Evolutionary conservation across 176 grass and related monocot species (phyloP).

Genomic region (Avena eriantha): DNA sequence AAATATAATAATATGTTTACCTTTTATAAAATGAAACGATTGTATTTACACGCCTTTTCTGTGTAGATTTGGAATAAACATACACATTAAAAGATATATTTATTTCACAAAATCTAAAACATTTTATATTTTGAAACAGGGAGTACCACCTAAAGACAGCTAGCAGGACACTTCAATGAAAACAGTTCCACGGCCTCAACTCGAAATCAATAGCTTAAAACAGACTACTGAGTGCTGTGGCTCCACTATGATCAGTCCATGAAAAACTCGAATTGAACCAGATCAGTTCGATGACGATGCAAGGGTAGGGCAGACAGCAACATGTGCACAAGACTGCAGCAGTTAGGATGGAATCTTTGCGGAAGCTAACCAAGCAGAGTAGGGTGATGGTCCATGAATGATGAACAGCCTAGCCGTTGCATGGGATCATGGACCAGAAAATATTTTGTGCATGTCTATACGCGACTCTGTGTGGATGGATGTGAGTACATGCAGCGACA

Average conservation of each 20-base stretch:
- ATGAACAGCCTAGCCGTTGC: constrained; percentile 29
- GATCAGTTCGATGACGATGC: not conserved
- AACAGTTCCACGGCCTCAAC: not conserved
- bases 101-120: no score
- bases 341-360: constrained; percentile 44
- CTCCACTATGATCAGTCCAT: no score
- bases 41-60: no score
- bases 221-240: not conserved
- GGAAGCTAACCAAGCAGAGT: not conserved
- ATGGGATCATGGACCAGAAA: constrained; percentile 16
- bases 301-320: constrained; percentile 27
- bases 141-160: not conserved
- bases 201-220: not conserved
- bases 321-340: constrained; percentile 31
- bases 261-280: not conserved
- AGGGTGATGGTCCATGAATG: not conserved
- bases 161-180: not conserved
- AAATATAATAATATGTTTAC: no score
- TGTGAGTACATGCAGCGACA: not conserved
- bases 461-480: not conserved
- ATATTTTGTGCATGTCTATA: constrained; percentile 27
- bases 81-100: no score
- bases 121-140: no score
- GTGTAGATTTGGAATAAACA: no score
- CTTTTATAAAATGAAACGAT: no score